Percentiles rank a stretch among this genome's conserved stretches.
Conservation (phyloP, 257 asterid species). For the Lithospermum erythrorhizon region DNA sequence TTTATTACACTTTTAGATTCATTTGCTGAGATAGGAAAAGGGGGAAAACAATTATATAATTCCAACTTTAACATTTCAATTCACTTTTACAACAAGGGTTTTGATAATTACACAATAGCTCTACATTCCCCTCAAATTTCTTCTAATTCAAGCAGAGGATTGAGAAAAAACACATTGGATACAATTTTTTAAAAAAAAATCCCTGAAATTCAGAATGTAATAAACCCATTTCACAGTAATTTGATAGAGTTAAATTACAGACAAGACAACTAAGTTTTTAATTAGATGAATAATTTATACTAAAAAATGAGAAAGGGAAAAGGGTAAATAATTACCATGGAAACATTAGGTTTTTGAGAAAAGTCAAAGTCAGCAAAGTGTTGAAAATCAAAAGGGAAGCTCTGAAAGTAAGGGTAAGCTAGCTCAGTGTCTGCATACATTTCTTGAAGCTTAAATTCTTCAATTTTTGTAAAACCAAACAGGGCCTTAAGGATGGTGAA, state of each 20-base stretch:
- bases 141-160: background rate
- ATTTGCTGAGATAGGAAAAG: background rate
- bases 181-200: too few relatives aligned
- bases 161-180: background rate
- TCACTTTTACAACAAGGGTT: background rate
- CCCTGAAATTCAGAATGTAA: too few relatives aligned
- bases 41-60: background rate
- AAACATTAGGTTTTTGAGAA: slow-evolving; percentile 11
- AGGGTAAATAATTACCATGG: slow-evolving; percentile 7
- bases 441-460: background rate
- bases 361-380: slow-evolving; percentile 9
- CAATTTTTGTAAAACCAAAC: background rate
- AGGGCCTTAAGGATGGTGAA: background rate
- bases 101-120: background rate
- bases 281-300: too few relatives aligned
- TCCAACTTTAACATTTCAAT: background rate
- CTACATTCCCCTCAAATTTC: background rate
- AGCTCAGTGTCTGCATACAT: slow-evolving; percentile 15
- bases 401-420: slow-evolving; percentile 12
- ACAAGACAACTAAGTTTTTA: background rate
- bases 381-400: slow-evolving; percentile 8
- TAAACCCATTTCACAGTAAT: background rate
- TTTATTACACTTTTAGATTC: too few relatives aligned
- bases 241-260: too few relatives aligned
- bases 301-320: background rate